These are phyloP conservation scores for Epichloe bromicola DNA, from an alignment of 2,329 filamentous ascomycete species.

Conservation along the genomic window DNA sequence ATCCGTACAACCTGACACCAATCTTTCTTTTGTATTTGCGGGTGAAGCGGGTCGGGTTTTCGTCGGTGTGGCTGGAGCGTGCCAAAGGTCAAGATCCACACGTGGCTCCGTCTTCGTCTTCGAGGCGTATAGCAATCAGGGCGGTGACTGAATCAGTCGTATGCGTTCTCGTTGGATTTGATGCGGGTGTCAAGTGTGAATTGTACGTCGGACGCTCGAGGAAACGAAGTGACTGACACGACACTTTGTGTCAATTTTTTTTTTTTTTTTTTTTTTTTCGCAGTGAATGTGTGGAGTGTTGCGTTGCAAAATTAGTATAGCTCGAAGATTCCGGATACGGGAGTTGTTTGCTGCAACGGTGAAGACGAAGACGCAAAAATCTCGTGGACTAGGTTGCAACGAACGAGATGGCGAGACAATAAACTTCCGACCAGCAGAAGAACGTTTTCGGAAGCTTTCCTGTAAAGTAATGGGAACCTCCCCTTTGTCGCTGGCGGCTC, in stretches of 20 bases:
- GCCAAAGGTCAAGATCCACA: slow-evolving; percentile 3
- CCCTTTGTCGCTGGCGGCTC: not conserved
- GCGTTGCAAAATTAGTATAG: no score
- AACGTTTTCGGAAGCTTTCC: not conserved
- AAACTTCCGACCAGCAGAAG: slow-evolving; percentile 10
- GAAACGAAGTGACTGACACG: no score
- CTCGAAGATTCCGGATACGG: not conserved
- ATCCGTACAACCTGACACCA: not conserved
- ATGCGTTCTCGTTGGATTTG: not conserved
- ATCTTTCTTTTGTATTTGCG: not conserved
- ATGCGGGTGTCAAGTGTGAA: not conserved
- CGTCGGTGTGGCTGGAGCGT: slow-evolving; percentile 7
- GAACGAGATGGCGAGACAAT: not conserved
- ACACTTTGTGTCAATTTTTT: no score
- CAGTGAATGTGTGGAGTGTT: no score
- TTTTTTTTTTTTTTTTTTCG: no score
- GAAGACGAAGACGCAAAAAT: not conserved
- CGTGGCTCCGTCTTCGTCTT: slow-evolving; percentile 1
- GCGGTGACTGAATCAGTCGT: not conserved
- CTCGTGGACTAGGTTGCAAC: not conserved
- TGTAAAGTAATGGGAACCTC: not conserved
- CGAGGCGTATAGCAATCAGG: not conserved
- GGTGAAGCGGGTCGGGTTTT: not conserved
- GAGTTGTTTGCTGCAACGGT: not conserved
- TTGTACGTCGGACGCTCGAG: no score